Evolutionary conservation across 2,329 filamentous ascomycete genomes (phyloP).

Genomic region (Coleophoma eucalyptorum): DNA sequence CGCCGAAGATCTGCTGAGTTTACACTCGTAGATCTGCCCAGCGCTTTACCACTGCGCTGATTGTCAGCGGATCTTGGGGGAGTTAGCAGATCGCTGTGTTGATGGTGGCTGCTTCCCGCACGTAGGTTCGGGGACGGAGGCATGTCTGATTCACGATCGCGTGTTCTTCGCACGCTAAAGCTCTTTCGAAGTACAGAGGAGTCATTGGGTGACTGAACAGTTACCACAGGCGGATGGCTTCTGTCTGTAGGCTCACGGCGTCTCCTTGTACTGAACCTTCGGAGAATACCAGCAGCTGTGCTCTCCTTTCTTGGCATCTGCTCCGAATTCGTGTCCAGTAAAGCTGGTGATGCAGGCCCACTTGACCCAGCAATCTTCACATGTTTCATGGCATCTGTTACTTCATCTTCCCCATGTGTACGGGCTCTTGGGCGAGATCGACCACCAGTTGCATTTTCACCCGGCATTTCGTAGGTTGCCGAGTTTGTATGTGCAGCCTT

Average conservation of each 20-base stretch:
- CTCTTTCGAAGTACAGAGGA: slow-evolving; percentile 71
- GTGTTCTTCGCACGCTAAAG: slow-evolving; percentile 73
- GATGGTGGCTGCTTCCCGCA: slow-evolving; percentile 61
- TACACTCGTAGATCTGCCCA: slow-evolving; percentile 87
- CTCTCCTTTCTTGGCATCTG: slow-evolving; percentile 77
- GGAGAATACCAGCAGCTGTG: slow-evolving; percentile 75
- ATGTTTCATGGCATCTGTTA: slow-evolving; percentile 68
- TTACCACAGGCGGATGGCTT: slow-evolving; percentile 67
- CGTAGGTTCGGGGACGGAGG: slow-evolving; percentile 42
- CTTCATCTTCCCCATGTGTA: slow-evolving; percentile 93
- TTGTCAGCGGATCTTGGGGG: slow-evolving; percentile 63
- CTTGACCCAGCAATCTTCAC: slow-evolving; percentile 50
- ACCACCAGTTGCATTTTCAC: slow-evolving; percentile 81
- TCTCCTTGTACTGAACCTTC: slow-evolving; percentile 86
- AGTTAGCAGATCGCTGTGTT: slow-evolving; percentile 74
- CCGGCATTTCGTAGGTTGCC: slow-evolving; percentile 80
- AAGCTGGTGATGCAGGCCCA: slow-evolving; percentile 40
- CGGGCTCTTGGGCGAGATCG: slow-evolving; percentile 80
- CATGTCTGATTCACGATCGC: slow-evolving; percentile 43
- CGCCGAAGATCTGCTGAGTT: slow-evolving; percentile 80
- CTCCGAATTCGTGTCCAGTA: slow-evolving; percentile 55
- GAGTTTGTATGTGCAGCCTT: slow-evolving; percentile 87
- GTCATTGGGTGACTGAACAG: slow-evolving; percentile 75
- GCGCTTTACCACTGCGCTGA: slow-evolving; percentile 60
- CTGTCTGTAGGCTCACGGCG: slow-evolving; percentile 60